These are phyloP conservation scores for Phytophthora foliorum DNA, from an alignment of 352 stramenopile genomes.

Conservation along the genomic window DNA sequence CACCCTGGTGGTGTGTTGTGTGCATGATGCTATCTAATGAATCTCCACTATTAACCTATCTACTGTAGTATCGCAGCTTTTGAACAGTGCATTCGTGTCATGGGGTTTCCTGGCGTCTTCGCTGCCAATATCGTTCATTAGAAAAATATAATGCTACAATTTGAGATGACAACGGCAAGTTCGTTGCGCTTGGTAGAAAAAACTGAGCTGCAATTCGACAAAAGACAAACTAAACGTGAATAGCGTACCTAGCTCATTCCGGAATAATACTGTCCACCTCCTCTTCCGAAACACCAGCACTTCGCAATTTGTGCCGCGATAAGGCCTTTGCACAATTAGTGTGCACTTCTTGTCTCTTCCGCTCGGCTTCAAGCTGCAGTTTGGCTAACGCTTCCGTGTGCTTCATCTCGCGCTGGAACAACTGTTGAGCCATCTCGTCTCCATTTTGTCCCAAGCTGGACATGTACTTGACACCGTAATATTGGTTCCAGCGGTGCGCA, in stretches of 20 bases:
- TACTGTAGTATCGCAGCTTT: too few relatives aligned
- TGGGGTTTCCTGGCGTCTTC: too few relatives aligned
- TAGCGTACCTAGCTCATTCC: slow-evolving; percentile 11
- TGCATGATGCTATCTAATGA: too few relatives aligned
- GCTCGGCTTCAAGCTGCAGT: slow-evolving; percentile 18
- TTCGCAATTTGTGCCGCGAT: slow-evolving; percentile 12
- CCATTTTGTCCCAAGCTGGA: slow-evolving; percentile 3
- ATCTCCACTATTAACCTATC: too few relatives aligned
- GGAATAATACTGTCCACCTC: slow-evolving; percentile 8
- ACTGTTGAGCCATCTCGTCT: background rate
- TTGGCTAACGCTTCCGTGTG: slow-evolving; percentile 16
- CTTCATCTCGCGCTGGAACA: slow-evolving; percentile 10
- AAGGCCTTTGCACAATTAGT: slow-evolving; percentile 1
- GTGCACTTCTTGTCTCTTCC: slow-evolving; percentile 10
- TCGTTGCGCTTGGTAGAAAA: too few relatives aligned
- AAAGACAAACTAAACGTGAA: background rate
- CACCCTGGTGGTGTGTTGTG: too few relatives aligned
- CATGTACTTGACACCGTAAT: background rate
- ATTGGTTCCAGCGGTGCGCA: slow-evolving; percentile 17
- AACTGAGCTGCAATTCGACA: background rate
- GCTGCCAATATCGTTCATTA: background rate
- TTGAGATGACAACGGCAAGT: background rate
- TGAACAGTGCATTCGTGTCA: too few relatives aligned
- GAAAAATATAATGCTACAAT: background rate
- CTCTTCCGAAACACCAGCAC: slow-evolving; percentile 7